Evolutionary conservation across 345 rosid genomes (phyloP), one percentile per base, ranked within the genome.

Genomic region (Hibiscus mutabilis): DNA sequence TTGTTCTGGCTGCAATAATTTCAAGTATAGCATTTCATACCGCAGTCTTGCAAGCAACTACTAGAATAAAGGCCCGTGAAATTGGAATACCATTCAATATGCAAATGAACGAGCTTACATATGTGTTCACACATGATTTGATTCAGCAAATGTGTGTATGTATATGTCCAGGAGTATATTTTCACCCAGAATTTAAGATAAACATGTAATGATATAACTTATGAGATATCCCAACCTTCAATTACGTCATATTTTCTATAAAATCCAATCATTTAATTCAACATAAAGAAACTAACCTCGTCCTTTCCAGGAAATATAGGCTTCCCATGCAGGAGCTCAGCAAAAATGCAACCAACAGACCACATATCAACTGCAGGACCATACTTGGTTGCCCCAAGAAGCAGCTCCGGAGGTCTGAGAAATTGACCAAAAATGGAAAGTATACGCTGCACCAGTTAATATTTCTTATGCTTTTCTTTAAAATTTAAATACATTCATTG

Each of bases 321-420:
- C 74, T 94, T 91, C 63, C 96, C 97, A 52, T 88, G 87, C 72
- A 94, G 74, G 62, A 94, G 91, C 80, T 94, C 98, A 16, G 98
- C 98, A 86, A 94, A 88, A 66, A 94, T 89, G 69, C 98, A 94
- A 68, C 97, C 97, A 66, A 91, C 98, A 4, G 98, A 91, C 97
- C 97, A 91, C 91, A 91, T 92, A 74, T 91, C 97, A 78, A 91
- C 95, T 42, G 97, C 95, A 68, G 98, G 97, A 67, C 97, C 95
- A 73, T 94, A 94, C 75, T 90, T 90, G 19, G 97, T 91, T 69
- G 97, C 84, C 72, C 98, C 98, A 76, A 94, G 97, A 60, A 94
- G 86, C 82, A 94, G 86, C 68, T 94, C 98, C 2, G 98, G 98
- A 35, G 99, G 99, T 81, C 99, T 94, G 81, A 35, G 49, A 62